Conservation (phyloP, 371 early-diverging fungal genomes). For the Choanephora cucurbitarum region DNA sequence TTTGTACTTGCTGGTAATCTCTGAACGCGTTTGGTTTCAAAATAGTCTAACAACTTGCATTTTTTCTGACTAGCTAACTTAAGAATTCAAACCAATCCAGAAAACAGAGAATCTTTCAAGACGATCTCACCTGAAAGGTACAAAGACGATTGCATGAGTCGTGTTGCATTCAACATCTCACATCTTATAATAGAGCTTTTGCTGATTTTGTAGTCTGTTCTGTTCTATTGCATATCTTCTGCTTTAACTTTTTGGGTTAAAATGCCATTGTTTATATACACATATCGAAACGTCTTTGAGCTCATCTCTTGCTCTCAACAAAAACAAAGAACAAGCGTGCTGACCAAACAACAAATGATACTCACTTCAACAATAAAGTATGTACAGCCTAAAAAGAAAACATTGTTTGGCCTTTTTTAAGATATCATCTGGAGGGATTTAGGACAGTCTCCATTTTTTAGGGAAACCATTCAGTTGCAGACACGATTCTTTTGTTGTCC, state of each 20-base stretch:
- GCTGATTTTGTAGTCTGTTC: slow-evolving; percentile 61
- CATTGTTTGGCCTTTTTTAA: too few species aligned
- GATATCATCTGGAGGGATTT: too few species aligned
- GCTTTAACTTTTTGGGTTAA: slow-evolving; percentile 63
- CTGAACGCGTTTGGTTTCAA: neutral
- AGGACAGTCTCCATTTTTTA: too few species aligned
- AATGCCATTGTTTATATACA: neutral
- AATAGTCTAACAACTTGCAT: too few species aligned
- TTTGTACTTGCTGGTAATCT: slow-evolving; percentile 90
- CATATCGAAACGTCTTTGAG: neutral
- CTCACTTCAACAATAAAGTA: too few species aligned
- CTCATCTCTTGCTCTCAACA: neutral
- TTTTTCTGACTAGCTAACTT: slow-evolving; percentile 26
- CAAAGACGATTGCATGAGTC: too few species aligned
- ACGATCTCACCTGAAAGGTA: slow-evolving; percentile 41
- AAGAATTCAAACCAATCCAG: slow-evolving; percentile 36
- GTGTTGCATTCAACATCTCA: neutral
- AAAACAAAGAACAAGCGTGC: neutral
- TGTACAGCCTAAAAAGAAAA: too few species aligned
- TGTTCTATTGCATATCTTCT: slow-evolving; percentile 55
- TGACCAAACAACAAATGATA: too few species aligned
- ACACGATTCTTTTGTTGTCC: too few species aligned
- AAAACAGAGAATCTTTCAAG: slow-evolving; percentile 28
- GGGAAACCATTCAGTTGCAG: too few species aligned
- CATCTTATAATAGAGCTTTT: slow-evolving; percentile 44